phyloP scores from a whole-genome alignment of 805 yeast genomes.

The Saccharomycodes ludwigii region DNA sequence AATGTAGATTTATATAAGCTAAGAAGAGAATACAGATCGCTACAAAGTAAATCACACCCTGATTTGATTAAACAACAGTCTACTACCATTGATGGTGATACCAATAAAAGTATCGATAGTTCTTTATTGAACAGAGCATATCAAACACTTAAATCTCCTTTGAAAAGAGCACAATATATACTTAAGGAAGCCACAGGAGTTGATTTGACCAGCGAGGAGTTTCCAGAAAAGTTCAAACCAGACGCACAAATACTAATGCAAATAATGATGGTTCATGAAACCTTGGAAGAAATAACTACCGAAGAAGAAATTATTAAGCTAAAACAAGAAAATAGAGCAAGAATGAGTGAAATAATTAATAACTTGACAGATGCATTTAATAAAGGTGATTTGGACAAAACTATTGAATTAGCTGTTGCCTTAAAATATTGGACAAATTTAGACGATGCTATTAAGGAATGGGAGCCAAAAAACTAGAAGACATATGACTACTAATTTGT shows the following conservation, averaged over 20 bases:
- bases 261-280: constrained; percentile 77
- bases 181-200: constrained; percentile 31
- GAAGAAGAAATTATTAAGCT: constrained; percentile 46
- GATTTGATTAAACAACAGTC: constrained; percentile 35
- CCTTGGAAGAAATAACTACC: constrained; percentile 50
- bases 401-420: constrained; percentile 55
- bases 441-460: constrained; percentile 57
- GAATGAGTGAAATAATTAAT: constrained; percentile 37
- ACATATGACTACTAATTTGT: constrained; percentile 42
- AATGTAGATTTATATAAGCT: constrained; percentile 40
- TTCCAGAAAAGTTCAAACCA: neutral
- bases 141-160: constrained; percentile 54
- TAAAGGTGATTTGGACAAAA: constrained; percentile 37
- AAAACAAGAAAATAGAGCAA: constrained; percentile 40
- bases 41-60: constrained; percentile 76
- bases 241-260: constrained; percentile 55
- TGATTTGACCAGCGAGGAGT: constrained; percentile 50
- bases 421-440: constrained; percentile 80
- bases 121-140: constrained; percentile 69
- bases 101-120: too few species aligned
- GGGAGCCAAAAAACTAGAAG: constrained; percentile 81
- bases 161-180: constrained; percentile 54
- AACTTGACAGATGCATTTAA: constrained; percentile 36
- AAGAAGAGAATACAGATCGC: constrained; percentile 58
- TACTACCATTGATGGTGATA: neutral